Percentiles rank a stretch among this genome's conserved stretches.
phyloP scores from a whole-genome alignment of 306 rosid genomes.

The Medicago arabica region DNA sequence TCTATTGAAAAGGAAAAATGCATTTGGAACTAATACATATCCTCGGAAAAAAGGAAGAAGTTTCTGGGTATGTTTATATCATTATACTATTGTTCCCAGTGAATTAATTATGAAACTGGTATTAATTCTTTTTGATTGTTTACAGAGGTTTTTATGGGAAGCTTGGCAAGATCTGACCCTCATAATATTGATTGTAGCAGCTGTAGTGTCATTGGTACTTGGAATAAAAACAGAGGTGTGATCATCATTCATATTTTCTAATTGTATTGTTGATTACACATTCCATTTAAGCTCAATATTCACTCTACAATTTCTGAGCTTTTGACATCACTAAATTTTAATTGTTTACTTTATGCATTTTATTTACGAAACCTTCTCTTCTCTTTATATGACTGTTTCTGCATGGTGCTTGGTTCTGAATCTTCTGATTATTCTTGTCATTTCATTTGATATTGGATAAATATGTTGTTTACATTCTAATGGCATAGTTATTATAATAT shows the following conservation, averaged over 20 bases:
- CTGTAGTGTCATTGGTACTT: constrained; percentile 84
- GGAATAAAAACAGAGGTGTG: constrained; percentile 94
- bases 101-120: constrained; percentile 5
- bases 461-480: constrained; percentile 22
- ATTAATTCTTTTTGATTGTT: constrained; percentile 39
- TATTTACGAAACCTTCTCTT: constrained; percentile 9
- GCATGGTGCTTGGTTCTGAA: constrained; percentile 30
- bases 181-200: constrained; percentile 89
- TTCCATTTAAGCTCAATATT: constrained; percentile 25
- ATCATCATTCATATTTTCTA: constrained; percentile 30
- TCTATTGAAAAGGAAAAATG: constrained; percentile 61
- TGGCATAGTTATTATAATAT: background rate
- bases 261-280: constrained; percentile 11
- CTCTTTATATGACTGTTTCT: constrained; percentile 20
- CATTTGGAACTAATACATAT: constrained; percentile 93
- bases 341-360: constrained; percentile 3
- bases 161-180: constrained; percentile 98
- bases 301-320: constrained; percentile 13
- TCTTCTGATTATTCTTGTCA: constrained; percentile 33
- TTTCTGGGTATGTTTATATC: constrained; percentile 68
- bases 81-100: constrained; percentile 2
- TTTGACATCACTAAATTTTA: constrained; percentile 28
- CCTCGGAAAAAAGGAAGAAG: constrained; percentile 93
- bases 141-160: constrained; percentile 94
- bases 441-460: constrained; percentile 18